Conservation (phyloP, 352 stramenopile species). For the Phytopythium vexans region DNA sequence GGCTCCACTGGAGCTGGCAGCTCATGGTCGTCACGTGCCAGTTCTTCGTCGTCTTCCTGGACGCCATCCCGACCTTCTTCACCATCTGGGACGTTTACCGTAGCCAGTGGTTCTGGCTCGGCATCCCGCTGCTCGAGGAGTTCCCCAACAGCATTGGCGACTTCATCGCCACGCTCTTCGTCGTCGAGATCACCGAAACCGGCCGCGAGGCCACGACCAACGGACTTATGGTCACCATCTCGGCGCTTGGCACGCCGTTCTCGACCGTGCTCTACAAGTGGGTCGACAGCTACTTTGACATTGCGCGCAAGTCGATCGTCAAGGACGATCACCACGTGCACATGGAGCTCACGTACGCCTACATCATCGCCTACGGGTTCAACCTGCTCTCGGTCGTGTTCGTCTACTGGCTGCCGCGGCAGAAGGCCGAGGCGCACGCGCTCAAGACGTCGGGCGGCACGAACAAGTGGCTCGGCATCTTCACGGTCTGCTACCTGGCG, state of each 20-base stretch:
- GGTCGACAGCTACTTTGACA: conserved; percentile 53
- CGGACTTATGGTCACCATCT: conserved; percentile 39
- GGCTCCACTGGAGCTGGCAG: conserved; percentile 59
- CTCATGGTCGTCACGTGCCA: conserved; percentile 33
- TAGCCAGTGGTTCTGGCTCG: conserved; percentile 70
- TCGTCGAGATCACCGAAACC: conserved; percentile 44
- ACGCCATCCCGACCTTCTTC: conserved; percentile 45
- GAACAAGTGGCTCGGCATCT: conserved; percentile 32
- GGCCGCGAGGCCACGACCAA: conserved; percentile 52
- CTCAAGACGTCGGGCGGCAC: conserved; percentile 37
- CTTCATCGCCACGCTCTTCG: conserved; percentile 44
- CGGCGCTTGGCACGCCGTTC: conserved; percentile 46
- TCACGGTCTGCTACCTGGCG: conserved; percentile 31
- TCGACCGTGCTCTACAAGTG: conserved; percentile 53
- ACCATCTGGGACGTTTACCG: conserved; percentile 68
- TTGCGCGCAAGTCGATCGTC: conserved; percentile 37
- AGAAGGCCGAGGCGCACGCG: conserved; percentile 46
- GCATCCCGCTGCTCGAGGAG: conserved; percentile 46
- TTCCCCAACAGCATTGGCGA: conserved; percentile 44
- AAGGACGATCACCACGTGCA: conserved; percentile 39
- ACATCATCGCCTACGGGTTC: conserved; percentile 54
- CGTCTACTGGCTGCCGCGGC: conserved; percentile 37
- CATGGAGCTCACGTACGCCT: conserved; percentile 45
- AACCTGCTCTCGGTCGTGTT: conserved; percentile 49
- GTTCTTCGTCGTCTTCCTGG: conserved; percentile 40